Evolutionary conservation across 2,329 filamentous ascomycete genomes (phyloP), one percentile per base, ranked within the genome.

Genomic region (Tolypocladium tundrense): DNA sequence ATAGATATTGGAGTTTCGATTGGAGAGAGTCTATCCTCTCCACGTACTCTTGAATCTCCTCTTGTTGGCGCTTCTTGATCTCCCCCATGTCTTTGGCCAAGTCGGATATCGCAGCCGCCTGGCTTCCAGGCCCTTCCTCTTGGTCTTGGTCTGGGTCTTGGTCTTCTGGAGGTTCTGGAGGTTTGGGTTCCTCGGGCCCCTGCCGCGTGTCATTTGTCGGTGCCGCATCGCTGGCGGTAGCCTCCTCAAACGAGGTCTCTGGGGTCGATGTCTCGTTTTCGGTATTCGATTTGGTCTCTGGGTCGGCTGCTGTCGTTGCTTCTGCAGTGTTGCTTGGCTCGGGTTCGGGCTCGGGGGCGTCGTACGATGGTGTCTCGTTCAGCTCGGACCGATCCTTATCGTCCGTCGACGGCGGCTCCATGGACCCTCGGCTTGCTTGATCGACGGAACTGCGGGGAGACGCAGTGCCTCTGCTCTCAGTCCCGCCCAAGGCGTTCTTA

Each of bases 21-120:
- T 97, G 90, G 1, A 99, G 75, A 4, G 92, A 88, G 75, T 99
- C 94, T 57, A 97, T 94, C 41, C 88, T 86, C 72, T 99, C 94
- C 8, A 93, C 81, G 61, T 96, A 90, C 54, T 81, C 82, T 66
- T 94, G 86, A 45, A 91, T 81, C 69, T 97, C 94, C 65, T 94
- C 90, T 59, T 93, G 87, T 63, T 90, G 84, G 61, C 60, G 62
- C 8, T 59, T 53, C 50, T 65, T 69, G 40, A 63, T 56, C n/a
- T 65, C 63, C 16, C 67, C 66, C 24, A 67, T 24, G 16, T 68
- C 66, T 24, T 64, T 60, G 40, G 45, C 58, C 41, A 56, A 53
- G 21, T 58, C 59, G 14, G 56, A 50, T 35, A 43, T 37, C 33
- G 58, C 57, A 19, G 16, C 37, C 9, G 24, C 39, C n/a, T 41